phyloP scores from a whole-genome alignment of 176 grass and related monocot species.

The Juncus effusus region DNA sequence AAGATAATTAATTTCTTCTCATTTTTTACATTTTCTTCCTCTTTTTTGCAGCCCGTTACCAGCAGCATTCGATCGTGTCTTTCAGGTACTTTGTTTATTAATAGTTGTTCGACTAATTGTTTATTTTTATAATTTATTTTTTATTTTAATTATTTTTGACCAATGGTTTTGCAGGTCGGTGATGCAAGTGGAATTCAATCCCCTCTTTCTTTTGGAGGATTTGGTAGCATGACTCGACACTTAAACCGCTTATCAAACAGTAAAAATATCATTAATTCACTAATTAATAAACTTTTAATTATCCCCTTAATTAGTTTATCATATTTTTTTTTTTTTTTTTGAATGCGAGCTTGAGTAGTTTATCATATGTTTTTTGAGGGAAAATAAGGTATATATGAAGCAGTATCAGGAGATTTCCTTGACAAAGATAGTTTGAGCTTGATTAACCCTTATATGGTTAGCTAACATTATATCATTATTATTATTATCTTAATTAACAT shows the following conservation, averaged over 20 bases:
- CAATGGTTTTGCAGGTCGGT: slow-evolving; percentile 52
- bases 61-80: slow-evolving; percentile 75
- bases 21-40: no score
- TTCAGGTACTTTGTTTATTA: slow-evolving; percentile 52
- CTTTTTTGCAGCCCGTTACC: slow-evolving; percentile 73
- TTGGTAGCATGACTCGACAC: slow-evolving; percentile 90
- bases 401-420: slow-evolving; percentile 64
- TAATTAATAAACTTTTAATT: no score
- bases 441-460: slow-evolving; percentile 91
- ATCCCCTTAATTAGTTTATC: no score
- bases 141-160: slow-evolving; percentile 19
- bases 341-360: no score
- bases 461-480: no score
- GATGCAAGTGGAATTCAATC: slow-evolving; percentile 98
- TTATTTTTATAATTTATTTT: slow-evolving; percentile 21
- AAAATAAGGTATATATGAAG: slow-evolving; percentile 81
- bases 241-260: slow-evolving; percentile 71
- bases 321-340: no score
- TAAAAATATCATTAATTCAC: slow-evolving; percentile 12
- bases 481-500: no score
- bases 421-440: slow-evolving; percentile 58
- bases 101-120: neutral
- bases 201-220: slow-evolving; percentile 97
- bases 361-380: slow-evolving; percentile 22
- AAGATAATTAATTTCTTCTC: no score